A percentile compares a stretch with the other conserved stretches of the same genome.
Evolutionary conservation across 148 eudicot species (phyloP).

Genomic region (Amaranthus hypochondriacus): DNA sequence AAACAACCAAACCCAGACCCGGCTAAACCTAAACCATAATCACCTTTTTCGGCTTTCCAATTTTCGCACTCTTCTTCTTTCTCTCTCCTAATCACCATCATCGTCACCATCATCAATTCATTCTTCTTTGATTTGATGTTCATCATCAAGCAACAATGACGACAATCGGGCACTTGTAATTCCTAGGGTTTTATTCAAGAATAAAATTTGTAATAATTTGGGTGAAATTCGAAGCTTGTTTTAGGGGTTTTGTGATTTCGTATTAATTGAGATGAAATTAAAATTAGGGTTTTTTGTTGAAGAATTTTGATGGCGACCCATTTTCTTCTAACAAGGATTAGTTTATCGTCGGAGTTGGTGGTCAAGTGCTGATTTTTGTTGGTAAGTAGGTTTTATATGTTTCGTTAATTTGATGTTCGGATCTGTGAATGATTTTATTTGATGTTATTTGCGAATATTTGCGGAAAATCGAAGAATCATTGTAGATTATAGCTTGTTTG

Average conservation of each 20-base stretch:
- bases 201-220: neutral
- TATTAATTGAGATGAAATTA: neutral
- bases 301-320: neutral
- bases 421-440: neutral
- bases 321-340: neutral
- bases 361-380: conserved; percentile 9
- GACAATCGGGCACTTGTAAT: conserved; percentile 5
- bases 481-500: neutral
- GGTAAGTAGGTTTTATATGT: conserved; percentile 1
- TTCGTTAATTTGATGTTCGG: neutral
- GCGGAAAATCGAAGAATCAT: neutral
- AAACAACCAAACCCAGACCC: neutral
- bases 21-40: neutral
- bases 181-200: neutral
- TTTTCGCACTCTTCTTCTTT: neutral
- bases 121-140: neutral
- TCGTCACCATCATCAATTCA: neutral
- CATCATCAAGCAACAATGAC: neutral
- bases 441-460: neutral
- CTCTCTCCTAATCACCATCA: neutral
- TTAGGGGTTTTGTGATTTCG: neutral
- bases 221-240: too few species aligned
- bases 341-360: neutral
- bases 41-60: neutral
- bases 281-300: neutral